These are phyloP conservation scores for Fusarium mangiferae DNA, from an alignment of 2,329 filamentous ascomycete genomes.

Conservation along the genomic window DNA sequence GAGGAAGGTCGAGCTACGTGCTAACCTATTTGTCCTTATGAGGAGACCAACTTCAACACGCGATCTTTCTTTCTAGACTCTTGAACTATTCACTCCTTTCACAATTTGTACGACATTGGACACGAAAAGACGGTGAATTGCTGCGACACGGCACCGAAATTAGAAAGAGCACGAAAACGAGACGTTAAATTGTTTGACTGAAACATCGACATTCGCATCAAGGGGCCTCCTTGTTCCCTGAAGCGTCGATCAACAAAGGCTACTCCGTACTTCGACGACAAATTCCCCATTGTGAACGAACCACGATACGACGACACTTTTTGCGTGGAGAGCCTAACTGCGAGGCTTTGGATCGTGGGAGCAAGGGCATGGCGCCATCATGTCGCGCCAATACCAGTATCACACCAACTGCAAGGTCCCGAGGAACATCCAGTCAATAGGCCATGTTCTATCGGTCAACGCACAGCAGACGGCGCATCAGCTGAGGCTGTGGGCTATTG, in stretches of 20 bases:
- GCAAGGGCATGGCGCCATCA: constrained; percentile 46
- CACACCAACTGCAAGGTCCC: constrained; percentile 26
- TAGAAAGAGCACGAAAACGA: background rate
- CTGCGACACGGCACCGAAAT: background rate
- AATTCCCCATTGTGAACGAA: background rate
- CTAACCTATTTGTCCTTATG: constrained; percentile 24
- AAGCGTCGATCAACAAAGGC: constrained; percentile 22
- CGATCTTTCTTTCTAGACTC: constrained; percentile 1
- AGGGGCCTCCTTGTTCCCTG: constrained; percentile 32
- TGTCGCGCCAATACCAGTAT: constrained; percentile 43
- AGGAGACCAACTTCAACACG: constrained; percentile 23
- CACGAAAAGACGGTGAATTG: background rate
- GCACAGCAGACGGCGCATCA: constrained; percentile 43
- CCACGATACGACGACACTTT: background rate
- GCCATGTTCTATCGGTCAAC: constrained; percentile 37
- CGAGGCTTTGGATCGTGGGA: background rate
- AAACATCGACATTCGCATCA: constrained; percentile 15
- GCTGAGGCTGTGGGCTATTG: constrained; percentile 55
- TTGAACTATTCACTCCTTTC: constrained; percentile 1
- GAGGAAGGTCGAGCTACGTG: constrained; percentile 12
- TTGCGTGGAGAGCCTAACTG: background rate
- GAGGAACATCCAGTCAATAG: constrained; percentile 34
- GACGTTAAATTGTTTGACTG: background rate
- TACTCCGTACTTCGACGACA: background rate
- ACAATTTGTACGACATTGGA: background rate